Evolutionary conservation across 495 filamentous ascomycete genomes (phyloP).

Genomic region (Trichoderma virens): DNA sequence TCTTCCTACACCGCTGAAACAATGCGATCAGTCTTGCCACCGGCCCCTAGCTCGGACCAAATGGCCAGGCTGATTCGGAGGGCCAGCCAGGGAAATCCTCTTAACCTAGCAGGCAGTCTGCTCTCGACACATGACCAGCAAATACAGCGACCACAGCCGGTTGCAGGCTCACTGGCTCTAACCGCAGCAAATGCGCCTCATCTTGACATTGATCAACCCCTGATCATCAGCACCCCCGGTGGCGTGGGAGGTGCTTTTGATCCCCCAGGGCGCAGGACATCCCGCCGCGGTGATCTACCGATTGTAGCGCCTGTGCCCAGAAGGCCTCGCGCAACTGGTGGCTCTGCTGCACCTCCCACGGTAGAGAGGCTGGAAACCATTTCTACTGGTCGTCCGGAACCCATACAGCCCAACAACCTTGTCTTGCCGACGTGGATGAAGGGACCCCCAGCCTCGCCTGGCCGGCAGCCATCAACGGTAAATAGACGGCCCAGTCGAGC

Average conservation of each 20-base stretch:
- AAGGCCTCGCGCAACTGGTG: conserved; percentile 32
- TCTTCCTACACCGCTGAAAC: conserved; percentile 10
- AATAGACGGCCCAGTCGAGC: conserved; percentile 42
- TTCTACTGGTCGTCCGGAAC: conserved; percentile 24
- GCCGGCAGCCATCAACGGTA: conserved; percentile 21
- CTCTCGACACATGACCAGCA: not conserved
- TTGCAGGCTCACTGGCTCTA: not conserved
- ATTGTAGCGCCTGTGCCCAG: conserved; percentile 35
- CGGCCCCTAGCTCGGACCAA: conserved; percentile 25
- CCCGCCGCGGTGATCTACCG: conserved; percentile 24
- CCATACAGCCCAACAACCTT: conserved; percentile 12
- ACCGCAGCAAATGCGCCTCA: not conserved
- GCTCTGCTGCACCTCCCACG: conserved; percentile 35
- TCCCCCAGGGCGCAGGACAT: conserved; percentile 21
- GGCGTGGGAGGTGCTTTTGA: conserved; percentile 39
- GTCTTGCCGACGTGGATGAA: conserved; percentile 5
- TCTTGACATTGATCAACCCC: conserved; percentile 26
- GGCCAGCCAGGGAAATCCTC: conserved; percentile 14
- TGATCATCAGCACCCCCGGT: conserved; percentile 41
- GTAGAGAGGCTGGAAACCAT: conserved; percentile 43
- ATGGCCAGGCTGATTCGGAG: conserved; percentile 18
- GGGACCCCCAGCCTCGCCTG: conserved; percentile 44
- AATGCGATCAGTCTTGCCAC: conserved; percentile 22
- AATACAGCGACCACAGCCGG: not conserved
- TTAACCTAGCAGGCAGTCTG: not conserved